Conservation (phyloP, 192 early-diverging fungal species). For the Entrophospora sp. region DNA sequence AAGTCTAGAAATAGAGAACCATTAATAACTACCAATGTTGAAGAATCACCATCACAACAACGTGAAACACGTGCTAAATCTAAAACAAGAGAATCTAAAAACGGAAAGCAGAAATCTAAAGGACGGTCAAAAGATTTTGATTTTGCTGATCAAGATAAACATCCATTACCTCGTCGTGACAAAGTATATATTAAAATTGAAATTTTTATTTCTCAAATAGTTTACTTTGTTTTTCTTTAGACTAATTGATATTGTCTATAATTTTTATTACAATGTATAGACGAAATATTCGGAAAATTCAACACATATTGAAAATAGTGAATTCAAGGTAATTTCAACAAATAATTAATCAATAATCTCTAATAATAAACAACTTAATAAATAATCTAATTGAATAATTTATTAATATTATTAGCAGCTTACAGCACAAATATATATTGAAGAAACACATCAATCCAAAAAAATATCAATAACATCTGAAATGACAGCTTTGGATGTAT, state of each 20-base stretch:
- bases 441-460: slow-evolving; percentile 67
- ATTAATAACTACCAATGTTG: not conserved
- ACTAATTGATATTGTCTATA: not conserved
- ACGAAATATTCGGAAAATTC: too few relatives aligned
- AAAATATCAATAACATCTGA: slow-evolving; percentile 67
- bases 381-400: not conserved
- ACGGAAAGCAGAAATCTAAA: not conserved
- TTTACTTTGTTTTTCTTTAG: not conserved
- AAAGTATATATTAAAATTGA: not conserved
- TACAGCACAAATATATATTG: slow-evolving; percentile 83
- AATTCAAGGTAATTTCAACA: not conserved
- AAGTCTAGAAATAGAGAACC: not conserved
- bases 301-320: too few relatives aligned
- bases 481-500: slow-evolving; percentile 62
- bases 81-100: not conserved
- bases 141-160: not conserved
- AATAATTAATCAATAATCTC: not conserved
- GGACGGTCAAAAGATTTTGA: not conserved
- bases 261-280: too few relatives aligned
- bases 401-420: slow-evolving; percentile 23
- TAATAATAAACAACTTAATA: not conserved
- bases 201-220: not conserved
- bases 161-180: not conserved
- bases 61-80: not conserved
- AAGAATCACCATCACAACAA: not conserved